Conservation (phyloP, 805 yeast species). For the Ascoidea rubescens region DNA sequence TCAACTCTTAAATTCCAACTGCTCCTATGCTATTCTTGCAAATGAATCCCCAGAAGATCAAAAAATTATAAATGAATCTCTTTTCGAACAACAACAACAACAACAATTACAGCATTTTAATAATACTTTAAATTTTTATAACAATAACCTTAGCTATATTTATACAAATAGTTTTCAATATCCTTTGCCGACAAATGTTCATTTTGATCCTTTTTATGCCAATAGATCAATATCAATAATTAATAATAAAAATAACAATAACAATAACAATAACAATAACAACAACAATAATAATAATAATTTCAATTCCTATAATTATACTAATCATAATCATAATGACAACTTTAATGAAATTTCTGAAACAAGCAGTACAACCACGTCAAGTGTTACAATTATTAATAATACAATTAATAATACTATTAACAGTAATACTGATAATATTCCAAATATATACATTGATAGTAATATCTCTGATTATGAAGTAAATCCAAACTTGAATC, state of each 20-base stretch:
- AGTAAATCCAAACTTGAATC: too few species aligned
- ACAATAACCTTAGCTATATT: not conserved
- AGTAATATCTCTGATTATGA: not conserved
- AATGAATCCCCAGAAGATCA: not conserved
- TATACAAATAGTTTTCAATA: not conserved
- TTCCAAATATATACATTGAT: not conserved
- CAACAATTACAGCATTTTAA: not conserved
- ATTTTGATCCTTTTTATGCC: slow-evolving; percentile 2
- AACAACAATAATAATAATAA: not conserved
- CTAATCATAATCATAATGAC: slow-evolving; percentile 1
- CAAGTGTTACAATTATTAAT: not conserved
- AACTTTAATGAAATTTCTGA: not conserved
- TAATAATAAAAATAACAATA: not conserved
- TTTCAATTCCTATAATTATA: not conserved
- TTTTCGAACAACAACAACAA: slow-evolving; percentile 1
- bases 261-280: not conserved
- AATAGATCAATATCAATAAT: not conserved
- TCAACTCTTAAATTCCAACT: too few species aligned
- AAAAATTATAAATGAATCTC: slow-evolving; percentile 1
- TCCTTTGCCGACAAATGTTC: not conserved
- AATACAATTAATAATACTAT: not conserved
- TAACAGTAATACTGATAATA: not conserved
- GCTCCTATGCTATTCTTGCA: not conserved
- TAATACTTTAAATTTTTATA: not conserved
- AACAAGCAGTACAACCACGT: not conserved